Percentiles rank a stretch among this genome's conserved stretches.
These are phyloP conservation scores for Irpex sp. DNA, from an alignment of 1,284 basidiomycete genomes.

Conservation along the genomic window DNA sequence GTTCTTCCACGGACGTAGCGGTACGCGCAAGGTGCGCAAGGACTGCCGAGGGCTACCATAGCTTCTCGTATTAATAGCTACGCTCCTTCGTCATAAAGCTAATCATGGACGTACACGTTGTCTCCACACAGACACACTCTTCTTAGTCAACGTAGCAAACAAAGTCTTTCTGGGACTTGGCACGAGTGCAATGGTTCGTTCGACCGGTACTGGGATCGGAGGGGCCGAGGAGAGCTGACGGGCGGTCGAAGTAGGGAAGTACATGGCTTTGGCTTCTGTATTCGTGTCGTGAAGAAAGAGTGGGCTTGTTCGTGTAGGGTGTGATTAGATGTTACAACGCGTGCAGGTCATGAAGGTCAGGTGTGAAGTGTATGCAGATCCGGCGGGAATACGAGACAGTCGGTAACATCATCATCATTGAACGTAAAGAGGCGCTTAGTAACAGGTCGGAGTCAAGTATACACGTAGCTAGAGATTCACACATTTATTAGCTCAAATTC, in stretches of 20 bases:
- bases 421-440: neutral
- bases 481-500: neutral
- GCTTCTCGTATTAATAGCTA: constrained; percentile 1
- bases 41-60: constrained; percentile 69
- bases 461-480: too few species aligned
- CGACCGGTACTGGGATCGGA: constrained; percentile 58
- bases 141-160: constrained; percentile 72
- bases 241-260: constrained; percentile 79
- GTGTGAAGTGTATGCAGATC: neutral
- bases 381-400: too few species aligned
- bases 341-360: neutral
- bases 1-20: constrained; percentile 71
- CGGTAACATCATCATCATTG: neutral
- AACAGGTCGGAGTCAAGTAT: neutral
- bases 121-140: constrained; percentile 75
- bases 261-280: constrained; percentile 43
- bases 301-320: neutral
- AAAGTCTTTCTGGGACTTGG: constrained; percentile 73
- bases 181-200: constrained; percentile 55
- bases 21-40: constrained; percentile 75
- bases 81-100: neutral
- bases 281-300: neutral
- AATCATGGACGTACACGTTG: constrained; percentile 67
- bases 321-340: neutral
- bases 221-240: constrained; percentile 66